Evolutionary conservation across 2,329 filamentous ascomycete genomes (phyloP).

Genomic region (Pseudogymnoascus sp.): DNA sequence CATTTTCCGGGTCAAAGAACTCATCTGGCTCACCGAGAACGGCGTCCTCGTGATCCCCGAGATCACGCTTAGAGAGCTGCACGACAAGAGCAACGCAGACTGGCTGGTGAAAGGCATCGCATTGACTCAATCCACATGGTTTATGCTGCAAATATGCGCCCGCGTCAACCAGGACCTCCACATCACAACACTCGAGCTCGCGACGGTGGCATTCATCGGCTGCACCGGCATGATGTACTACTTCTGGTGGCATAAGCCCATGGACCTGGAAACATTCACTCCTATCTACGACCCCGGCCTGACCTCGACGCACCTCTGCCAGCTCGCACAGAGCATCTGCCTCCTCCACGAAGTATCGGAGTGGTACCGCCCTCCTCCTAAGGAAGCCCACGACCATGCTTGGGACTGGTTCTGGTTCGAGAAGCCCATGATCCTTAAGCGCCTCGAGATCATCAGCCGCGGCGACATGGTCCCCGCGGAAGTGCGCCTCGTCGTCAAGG

Average conservation of each 20-base stretch:
- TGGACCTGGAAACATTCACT: conserved; percentile 9
- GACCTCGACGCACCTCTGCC: background rate
- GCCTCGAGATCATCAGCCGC: too few species aligned
- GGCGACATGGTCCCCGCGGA: too few species aligned
- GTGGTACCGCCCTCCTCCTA: too few species aligned
- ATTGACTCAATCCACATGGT: conserved; percentile 16
- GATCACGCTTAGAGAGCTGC: conserved; percentile 43
- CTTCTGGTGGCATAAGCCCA: conserved; percentile 14
- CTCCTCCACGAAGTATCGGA: too few species aligned
- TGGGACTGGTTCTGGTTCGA: too few species aligned
- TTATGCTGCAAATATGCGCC: conserved; percentile 9
- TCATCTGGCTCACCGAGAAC: background rate
- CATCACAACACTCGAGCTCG: conserved; percentile 15
- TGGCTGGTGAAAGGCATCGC: conserved; percentile 11
- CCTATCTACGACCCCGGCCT: background rate
- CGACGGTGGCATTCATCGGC: conserved; percentile 12
- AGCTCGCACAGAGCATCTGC: too few species aligned
- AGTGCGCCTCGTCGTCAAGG: too few species aligned
- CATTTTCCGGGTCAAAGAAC: background rate
- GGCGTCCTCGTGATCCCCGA: conserved; percentile 3
- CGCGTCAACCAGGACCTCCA: background rate
- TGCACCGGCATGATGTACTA: conserved; percentile 13
- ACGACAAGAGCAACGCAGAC: conserved; percentile 34
- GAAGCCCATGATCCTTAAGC: too few species aligned
- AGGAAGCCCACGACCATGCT: too few species aligned